Percentiles rank a stretch among this genome's conserved stretches.
These are phyloP conservation scores for Pugionium cornutum DNA, from an alignment of 345 rosid species.

Conservation along the genomic window DNA sequence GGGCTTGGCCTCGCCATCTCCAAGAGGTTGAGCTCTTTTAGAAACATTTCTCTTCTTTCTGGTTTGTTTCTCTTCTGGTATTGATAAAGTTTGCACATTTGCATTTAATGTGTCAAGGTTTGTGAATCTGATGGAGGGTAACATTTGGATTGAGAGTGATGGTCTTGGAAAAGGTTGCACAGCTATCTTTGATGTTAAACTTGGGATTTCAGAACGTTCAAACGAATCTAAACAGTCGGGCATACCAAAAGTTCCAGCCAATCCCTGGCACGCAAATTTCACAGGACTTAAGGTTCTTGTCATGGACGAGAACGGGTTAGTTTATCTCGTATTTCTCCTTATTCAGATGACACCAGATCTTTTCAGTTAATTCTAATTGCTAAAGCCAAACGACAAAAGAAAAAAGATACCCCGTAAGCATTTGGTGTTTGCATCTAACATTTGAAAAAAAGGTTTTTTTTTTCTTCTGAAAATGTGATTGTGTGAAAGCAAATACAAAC, in stretches of 20 bases:
- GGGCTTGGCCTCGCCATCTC: conserved; percentile 99
- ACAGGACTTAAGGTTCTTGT: conserved; percentile 91
- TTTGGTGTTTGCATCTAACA: no score
- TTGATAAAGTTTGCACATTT: conserved; percentile 16
- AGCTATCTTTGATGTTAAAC: conserved; percentile 77
- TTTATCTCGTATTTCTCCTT: conserved; percentile 27
- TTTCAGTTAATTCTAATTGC: no score
- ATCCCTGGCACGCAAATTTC: conserved; percentile 58
- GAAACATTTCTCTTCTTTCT: background rate
- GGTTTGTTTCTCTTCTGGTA: conserved; percentile 7
- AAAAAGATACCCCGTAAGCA: no score
- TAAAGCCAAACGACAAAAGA: no score
- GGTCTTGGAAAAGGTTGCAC: conserved; percentile 96
- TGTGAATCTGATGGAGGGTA: conserved; percentile 96
- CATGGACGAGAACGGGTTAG: conserved; percentile 91
- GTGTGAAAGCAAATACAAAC: background rate
- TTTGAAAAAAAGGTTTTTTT: no score
- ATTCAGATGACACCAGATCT: no score
- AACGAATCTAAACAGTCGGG: conserved; percentile 57
- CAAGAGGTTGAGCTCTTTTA: conserved; percentile 62
- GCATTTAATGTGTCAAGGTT: conserved; percentile 56
- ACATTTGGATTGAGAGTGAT: conserved; percentile 94
- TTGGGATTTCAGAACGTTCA: conserved; percentile 46
- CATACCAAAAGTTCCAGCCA: conserved; percentile 45
- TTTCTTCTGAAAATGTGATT: no score